Conservation (phyloP, 352 stramenopile genomes). For the Phytophthora boehmeriae region DNA sequence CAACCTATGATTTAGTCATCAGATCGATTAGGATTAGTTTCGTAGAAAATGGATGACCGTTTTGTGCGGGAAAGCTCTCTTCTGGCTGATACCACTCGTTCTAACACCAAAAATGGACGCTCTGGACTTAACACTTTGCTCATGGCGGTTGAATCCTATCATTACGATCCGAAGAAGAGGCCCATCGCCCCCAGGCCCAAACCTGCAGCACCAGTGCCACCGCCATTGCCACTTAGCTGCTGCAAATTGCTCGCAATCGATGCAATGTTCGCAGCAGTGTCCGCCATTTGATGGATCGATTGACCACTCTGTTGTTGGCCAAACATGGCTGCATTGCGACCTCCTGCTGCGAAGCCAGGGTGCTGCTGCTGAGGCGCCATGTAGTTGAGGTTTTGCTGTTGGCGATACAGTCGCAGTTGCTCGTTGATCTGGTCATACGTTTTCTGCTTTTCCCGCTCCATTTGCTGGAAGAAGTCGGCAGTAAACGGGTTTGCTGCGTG, state of each 20-base stretch:
- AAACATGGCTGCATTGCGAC: constrained; percentile 1
- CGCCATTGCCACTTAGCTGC: constrained; percentile 20
- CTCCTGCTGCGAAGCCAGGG: not conserved
- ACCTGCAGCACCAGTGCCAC: constrained; percentile 2
- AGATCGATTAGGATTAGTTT: too few species aligned
- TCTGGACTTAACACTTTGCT: too few species aligned
- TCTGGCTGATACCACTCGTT: not conserved
- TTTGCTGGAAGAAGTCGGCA: not conserved
- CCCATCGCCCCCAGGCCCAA: constrained; percentile 18
- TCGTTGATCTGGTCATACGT: constrained; percentile 8
- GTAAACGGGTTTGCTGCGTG: not conserved
- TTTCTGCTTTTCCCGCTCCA: not conserved
- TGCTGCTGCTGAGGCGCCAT: not conserved
- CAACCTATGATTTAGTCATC: not conserved
- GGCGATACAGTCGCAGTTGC: constrained; percentile 19
- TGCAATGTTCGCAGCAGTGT: constrained; percentile 18
- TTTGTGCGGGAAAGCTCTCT: not conserved
- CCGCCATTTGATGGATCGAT: constrained; percentile 23
- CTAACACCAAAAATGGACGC: not conserved
- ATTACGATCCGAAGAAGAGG: constrained; percentile 13
- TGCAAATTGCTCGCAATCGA: constrained; percentile 21
- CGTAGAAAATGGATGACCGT: too few species aligned
- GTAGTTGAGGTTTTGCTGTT: constrained; percentile 1
- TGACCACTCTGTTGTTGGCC: constrained; percentile 6
- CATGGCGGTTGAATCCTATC: not conserved